Evolutionary conservation across 345 rosid species (phyloP).

Genomic region (Odontarrhena argentea): DNA sequence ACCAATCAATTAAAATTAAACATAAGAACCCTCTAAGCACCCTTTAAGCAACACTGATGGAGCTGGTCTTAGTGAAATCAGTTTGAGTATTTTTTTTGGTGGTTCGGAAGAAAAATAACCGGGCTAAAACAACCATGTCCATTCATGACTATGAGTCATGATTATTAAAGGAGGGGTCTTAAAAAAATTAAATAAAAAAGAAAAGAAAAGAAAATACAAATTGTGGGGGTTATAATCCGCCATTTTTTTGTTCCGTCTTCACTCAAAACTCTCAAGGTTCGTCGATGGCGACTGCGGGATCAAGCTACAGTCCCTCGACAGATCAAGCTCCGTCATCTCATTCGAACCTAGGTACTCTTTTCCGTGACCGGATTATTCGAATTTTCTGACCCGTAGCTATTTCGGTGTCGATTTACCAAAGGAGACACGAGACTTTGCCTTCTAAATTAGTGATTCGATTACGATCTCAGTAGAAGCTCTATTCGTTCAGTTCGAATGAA

Average conservation of each 20-base stretch:
- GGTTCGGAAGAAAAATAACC: no score
- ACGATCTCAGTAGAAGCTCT: constrained; percentile 6
- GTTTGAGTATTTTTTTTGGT: no score
- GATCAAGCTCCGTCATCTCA: constrained; percentile 28
- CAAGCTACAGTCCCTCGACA: constrained; percentile 34
- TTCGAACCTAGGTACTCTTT: constrained; percentile 24
- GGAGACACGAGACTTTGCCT: not conserved
- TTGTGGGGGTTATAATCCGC: not conserved
- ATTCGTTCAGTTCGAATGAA: not conserved
- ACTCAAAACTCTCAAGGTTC: constrained; percentile 14
- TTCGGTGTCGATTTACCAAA: constrained; percentile 21
- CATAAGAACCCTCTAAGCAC: no score
- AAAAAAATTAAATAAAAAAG: no score
- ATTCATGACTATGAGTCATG: no score
- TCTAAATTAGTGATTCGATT: not conserved
- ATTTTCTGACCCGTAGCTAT: not conserved
- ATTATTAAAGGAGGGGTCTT: no score
- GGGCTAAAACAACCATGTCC: no score
- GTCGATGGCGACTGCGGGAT: constrained; percentile 36
- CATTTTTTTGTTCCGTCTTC: constrained; percentile 5
- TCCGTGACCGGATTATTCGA: not conserved
- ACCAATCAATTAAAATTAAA: no score
- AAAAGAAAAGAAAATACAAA: no score
- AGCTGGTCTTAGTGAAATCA: no score
- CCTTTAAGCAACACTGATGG: no score